phyloP scores from a whole-genome alignment of 139 green algal species.

The Chlorella sp. region DNA sequence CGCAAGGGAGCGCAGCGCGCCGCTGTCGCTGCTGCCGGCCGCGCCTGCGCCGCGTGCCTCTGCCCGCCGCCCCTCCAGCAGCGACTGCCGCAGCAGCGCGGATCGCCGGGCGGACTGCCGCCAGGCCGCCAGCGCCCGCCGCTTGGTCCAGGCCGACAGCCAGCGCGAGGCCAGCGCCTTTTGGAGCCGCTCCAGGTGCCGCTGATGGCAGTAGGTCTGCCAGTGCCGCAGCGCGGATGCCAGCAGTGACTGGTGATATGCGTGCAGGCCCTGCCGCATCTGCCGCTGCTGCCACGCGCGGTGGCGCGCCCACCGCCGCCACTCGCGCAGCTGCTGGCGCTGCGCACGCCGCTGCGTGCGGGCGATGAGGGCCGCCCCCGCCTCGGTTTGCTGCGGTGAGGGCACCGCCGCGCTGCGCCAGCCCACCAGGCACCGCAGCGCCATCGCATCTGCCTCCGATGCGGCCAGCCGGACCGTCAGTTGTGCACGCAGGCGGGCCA shows the following conservation, averaged over 20 bases:
- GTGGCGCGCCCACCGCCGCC: constrained; percentile 12
- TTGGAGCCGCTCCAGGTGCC: constrained; percentile 16
- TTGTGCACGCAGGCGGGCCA: neutral
- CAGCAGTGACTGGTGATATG: neutral
- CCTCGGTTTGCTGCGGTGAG: neutral
- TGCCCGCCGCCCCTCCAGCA: neutral
- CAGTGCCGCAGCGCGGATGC: constrained; percentile 6
- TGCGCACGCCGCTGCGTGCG: neutral
- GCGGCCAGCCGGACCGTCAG: constrained; percentile 1
- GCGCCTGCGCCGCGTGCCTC: neutral
- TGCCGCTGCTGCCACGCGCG: neutral
- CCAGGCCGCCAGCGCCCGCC: constrained; percentile 2
- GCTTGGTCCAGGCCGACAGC: constrained; percentile 5
- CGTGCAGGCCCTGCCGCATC: neutral
- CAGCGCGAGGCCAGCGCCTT: constrained; percentile 10
- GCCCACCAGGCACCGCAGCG: neutral
- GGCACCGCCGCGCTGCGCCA: constrained; percentile 16
- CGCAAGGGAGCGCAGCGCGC: too few relatives aligned
- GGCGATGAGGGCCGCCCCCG: neutral
- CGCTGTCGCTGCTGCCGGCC: too few relatives aligned
- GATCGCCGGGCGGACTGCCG: neutral
- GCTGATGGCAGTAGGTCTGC: constrained; percentile 22
- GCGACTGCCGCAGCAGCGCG: constrained; percentile 5
- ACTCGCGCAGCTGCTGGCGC: neutral
- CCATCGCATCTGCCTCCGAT: neutral